Evolutionary conservation across 192 early-diverging fungal species (phyloP).

Genomic region (Backusella circina): DNA sequence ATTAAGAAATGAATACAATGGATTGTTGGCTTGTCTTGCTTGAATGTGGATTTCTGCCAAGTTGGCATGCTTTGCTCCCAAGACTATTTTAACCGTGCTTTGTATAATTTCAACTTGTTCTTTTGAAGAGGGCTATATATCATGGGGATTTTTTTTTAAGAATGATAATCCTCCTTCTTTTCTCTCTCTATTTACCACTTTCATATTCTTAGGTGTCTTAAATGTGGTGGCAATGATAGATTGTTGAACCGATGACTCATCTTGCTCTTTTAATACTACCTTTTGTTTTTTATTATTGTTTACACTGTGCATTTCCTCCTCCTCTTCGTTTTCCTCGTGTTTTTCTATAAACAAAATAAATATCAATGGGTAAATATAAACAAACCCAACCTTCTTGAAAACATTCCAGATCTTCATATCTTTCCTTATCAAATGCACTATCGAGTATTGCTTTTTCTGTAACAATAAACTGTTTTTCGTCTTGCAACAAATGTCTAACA

Average conservation of each 20-base stretch:
- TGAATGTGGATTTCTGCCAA: conserved; percentile 63
- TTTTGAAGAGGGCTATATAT: conserved; percentile 46
- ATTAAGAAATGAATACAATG: conserved; percentile 68
- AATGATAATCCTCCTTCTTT: not conserved
- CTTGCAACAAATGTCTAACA: conserved; percentile 56
- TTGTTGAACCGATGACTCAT: conserved; percentile 11
- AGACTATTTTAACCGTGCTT: conserved; percentile 52
- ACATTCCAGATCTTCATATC: conserved; percentile 58
- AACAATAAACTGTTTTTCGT: conserved; percentile 10
- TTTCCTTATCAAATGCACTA: conserved; percentile 40
- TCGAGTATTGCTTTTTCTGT: conserved; percentile 23
- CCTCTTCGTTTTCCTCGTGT: conserved; percentile 19
- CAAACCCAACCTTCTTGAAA: conserved; percentile 29
- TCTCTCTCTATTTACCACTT: conserved; percentile 26
- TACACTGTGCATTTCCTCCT: not conserved
- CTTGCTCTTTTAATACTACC: not conserved
- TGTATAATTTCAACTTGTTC: conserved; percentile 67
- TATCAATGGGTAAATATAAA: not conserved
- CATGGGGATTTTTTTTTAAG: not conserved
- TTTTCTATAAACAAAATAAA: conserved; percentile 7
- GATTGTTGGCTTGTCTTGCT: conserved; percentile 69
- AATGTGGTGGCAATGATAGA: conserved; percentile 36
- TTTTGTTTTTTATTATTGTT: conserved; percentile 3
- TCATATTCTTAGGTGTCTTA: conserved; percentile 47
- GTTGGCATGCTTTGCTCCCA: conserved; percentile 48